Conservation (phyloP, 2,329 filamentous ascomycete genomes). For the Blastomyces emzantsi region DNA sequence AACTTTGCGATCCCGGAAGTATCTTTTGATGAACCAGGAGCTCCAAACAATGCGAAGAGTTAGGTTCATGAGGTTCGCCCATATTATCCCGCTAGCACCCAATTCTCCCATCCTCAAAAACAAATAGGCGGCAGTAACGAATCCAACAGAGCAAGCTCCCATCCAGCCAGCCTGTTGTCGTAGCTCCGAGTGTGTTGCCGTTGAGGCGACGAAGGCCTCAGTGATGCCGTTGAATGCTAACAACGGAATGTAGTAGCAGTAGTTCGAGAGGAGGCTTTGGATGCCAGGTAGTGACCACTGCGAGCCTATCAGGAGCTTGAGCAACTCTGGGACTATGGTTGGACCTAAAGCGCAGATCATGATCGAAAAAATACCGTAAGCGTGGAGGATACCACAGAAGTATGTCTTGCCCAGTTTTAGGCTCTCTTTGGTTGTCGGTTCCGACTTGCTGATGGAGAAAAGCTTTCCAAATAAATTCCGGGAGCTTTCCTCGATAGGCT, state of each 20-base stretch:
- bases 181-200: slow-evolving; percentile 66
- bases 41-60: slow-evolving; percentile 75
- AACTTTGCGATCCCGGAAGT: slow-evolving; percentile 44
- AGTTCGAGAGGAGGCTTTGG: slow-evolving; percentile 62
- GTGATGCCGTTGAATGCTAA: slow-evolving; percentile 84
- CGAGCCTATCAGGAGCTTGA: slow-evolving; percentile 65
- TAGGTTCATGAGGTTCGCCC: slow-evolving; percentile 89
- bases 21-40: slow-evolving; percentile 57
- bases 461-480: slow-evolving; percentile 82
- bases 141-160: slow-evolving; percentile 67
- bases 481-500: slow-evolving; percentile 89
- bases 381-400: slow-evolving; percentile 48
- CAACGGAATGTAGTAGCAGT: slow-evolving; percentile 89
- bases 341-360: slow-evolving; percentile 64
- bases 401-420: slow-evolving; percentile 25
- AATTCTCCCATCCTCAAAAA: slow-evolving; percentile 60
- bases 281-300: slow-evolving; percentile 69
- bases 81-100: slow-evolving; percentile 72
- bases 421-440: slow-evolving; percentile 19
- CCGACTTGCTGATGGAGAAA: slow-evolving; percentile 41
- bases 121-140: slow-evolving; percentile 64
- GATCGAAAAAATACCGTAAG: slow-evolving; percentile 67
- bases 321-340: slow-evolving; percentile 60
- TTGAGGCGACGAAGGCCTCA: slow-evolving; percentile 86
- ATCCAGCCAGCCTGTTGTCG: slow-evolving; percentile 75